Evolutionary conservation across 2,329 filamentous ascomycete species (phyloP).

Genomic region (Sarocladium brachiariae): DNA sequence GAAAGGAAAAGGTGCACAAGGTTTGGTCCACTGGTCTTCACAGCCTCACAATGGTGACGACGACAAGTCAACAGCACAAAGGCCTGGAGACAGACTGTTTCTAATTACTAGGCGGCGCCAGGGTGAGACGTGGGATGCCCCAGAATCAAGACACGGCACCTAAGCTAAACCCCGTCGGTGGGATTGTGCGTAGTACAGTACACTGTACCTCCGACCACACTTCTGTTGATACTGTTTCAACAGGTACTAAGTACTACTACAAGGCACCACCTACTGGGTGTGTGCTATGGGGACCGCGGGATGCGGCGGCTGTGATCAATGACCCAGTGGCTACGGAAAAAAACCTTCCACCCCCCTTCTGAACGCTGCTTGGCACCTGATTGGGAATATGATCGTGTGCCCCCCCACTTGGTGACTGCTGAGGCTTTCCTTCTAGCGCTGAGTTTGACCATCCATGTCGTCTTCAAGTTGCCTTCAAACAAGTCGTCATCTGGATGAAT

Average conservation of each 20-base stretch:
- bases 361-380: too few relatives aligned
- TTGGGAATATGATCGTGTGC: slow-evolving; percentile 8
- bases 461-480: too few relatives aligned
- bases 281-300: background rate
- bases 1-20: slow-evolving; percentile 1
- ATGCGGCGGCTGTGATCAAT: background rate
- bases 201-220: too few relatives aligned
- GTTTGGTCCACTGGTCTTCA: slow-evolving; percentile 1
- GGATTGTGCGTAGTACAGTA: too few relatives aligned
- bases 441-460: background rate
- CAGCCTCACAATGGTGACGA: slow-evolving; percentile 1
- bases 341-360: background rate
- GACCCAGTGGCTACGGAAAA: background rate
- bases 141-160: too few relatives aligned
- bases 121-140: background rate
- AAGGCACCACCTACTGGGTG: too few relatives aligned
- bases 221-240: too few relatives aligned
- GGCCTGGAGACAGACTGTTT: background rate
- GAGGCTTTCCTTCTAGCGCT: background rate
- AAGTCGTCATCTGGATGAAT: too few relatives aligned
- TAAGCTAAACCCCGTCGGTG: too few relatives aligned
- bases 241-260: too few relatives aligned
- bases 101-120: background rate
- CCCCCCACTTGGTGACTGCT: background rate
- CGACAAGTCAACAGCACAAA: slow-evolving; percentile 3